Evolutionary conservation across 2,329 filamentous ascomycete genomes (phyloP).

Genomic region (Dothistroma pini): DNA sequence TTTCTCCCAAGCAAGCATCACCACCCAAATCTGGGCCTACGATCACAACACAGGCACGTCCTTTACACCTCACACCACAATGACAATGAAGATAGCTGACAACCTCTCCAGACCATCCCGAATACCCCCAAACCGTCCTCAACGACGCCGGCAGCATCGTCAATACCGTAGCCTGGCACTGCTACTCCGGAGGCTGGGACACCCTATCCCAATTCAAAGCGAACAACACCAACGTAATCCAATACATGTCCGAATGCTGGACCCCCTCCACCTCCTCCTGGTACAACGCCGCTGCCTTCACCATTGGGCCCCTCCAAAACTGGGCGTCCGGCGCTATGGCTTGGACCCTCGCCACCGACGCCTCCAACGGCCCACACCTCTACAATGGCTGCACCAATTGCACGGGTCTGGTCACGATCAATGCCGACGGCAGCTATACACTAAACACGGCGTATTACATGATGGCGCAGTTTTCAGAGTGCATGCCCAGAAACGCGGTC

Average conservation of each 20-base stretch:
- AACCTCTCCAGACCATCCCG: slow-evolving; percentile 9
- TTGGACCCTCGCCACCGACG: slow-evolving; percentile 19
- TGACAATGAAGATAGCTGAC: not conserved
- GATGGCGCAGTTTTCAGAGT: slow-evolving; percentile 23
- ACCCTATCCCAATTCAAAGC: slow-evolving; percentile 17
- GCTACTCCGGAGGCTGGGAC: slow-evolving; percentile 21
- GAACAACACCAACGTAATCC: slow-evolving; percentile 15
- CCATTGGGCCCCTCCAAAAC: slow-evolving; percentile 23
- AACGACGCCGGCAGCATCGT: slow-evolving; percentile 15
- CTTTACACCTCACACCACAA: not conserved
- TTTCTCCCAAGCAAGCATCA: slow-evolving; percentile 13
- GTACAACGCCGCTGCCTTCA: slow-evolving; percentile 21
- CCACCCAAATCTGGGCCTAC: slow-evolving; percentile 21
- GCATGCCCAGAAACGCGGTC: slow-evolving; percentile 16
- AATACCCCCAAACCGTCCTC: slow-evolving; percentile 19
- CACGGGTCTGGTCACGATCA: slow-evolving; percentile 19
- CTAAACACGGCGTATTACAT: slow-evolving; percentile 22
- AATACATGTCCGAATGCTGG: slow-evolving; percentile 26
- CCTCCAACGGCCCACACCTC: slow-evolving; percentile 18
- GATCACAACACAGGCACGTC: slow-evolving; percentile 19
- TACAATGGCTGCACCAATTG: slow-evolving; percentile 16
- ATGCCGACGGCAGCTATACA: slow-evolving; percentile 13
- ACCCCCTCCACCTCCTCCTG: slow-evolving; percentile 11
- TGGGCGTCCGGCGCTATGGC: slow-evolving; percentile 22
- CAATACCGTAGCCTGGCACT: slow-evolving; percentile 23